Evolutionary conservation across 176 grass and related monocot species (phyloP).

Genomic region (Zizania latifolia): DNA sequence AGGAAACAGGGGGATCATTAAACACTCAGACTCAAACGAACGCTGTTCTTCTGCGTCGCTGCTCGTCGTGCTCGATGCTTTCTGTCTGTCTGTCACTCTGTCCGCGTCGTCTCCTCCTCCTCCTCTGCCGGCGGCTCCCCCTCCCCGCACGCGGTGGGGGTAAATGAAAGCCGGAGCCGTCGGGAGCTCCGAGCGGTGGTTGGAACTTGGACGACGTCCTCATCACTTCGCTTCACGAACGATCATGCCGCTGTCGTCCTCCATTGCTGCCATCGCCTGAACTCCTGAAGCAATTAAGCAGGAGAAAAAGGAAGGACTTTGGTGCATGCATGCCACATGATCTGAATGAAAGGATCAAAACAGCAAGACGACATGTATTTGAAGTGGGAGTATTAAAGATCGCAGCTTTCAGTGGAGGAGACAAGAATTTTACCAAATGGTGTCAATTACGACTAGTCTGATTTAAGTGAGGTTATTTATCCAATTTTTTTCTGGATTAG

Average conservation of each 20-base stretch:
- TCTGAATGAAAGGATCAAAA: too few species aligned
- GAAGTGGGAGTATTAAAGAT: too few species aligned
- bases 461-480: too few species aligned
- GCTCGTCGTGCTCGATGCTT: background rate
- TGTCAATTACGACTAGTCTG: too few species aligned
- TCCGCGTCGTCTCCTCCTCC: background rate
- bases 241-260: background rate
- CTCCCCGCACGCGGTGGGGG: background rate
- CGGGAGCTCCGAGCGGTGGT: background rate
- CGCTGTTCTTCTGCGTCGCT: background rate
- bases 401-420: too few species aligned
- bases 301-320: background rate
- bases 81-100: background rate
- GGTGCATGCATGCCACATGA: conserved; percentile 6
- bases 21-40: background rate
- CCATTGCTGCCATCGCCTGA: background rate
- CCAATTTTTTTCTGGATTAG: too few species aligned
- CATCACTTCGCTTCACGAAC: too few species aligned
- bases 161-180: background rate
- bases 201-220: too few species aligned
- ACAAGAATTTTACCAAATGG: too few species aligned
- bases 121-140: background rate
- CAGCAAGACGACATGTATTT: too few species aligned
- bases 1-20: background rate
- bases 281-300: too few species aligned